Percentiles rank a stretch among this genome's conserved stretches.
These are phyloP conservation scores for Cytidiella melzeri DNA, from an alignment of 768 basidiomycete genomes.

Conservation along the genomic window DNA sequence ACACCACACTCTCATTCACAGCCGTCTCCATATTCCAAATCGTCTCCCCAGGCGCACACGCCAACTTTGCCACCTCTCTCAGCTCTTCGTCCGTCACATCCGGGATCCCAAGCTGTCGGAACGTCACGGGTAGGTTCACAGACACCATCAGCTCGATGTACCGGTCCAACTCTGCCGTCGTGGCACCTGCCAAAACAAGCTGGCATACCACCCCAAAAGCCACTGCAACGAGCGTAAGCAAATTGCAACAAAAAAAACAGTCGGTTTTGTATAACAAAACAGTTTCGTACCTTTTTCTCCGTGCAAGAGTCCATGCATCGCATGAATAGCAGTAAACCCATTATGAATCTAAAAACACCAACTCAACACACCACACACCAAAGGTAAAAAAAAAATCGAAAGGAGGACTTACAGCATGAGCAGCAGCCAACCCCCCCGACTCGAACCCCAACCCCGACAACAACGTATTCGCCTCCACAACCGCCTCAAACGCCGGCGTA, in stretches of 20 bases:
- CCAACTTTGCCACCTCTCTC: conserved; percentile 20
- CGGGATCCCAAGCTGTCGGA: conserved; percentile 25
- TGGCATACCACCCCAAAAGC: conserved; percentile 26
- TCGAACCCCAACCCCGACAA: conserved; percentile 27
- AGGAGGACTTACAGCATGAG: conserved; percentile 26
- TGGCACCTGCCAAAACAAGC: conserved; percentile 22
- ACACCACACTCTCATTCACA: conserved; percentile 24
- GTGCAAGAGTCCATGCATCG: conserved; percentile 23
- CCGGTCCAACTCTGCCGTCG: conserved; percentile 21
- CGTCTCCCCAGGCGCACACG: conserved; percentile 24
- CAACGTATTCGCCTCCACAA: conserved; percentile 28
- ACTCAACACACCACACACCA: no score
- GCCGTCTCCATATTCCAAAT: conserved; percentile 27
- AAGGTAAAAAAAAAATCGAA: no score
- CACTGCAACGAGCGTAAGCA: conserved; percentile 16
- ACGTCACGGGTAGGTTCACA: conserved; percentile 25
- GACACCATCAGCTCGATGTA: conserved; percentile 26
- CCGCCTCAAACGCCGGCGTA: conserved; percentile 27
- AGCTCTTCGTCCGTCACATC: conserved; percentile 24
- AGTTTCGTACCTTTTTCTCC: conserved; percentile 27
- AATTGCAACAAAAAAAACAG: background rate
- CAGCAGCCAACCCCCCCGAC: conserved; percentile 26
- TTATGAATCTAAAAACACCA: conserved; percentile 26
- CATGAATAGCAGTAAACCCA: conserved; percentile 25
- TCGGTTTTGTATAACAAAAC: background rate